These are phyloP conservation scores for Nakazawaea wyomingensis DNA, from an alignment of 805 yeast genomes.

Conservation along the genomic window DNA sequence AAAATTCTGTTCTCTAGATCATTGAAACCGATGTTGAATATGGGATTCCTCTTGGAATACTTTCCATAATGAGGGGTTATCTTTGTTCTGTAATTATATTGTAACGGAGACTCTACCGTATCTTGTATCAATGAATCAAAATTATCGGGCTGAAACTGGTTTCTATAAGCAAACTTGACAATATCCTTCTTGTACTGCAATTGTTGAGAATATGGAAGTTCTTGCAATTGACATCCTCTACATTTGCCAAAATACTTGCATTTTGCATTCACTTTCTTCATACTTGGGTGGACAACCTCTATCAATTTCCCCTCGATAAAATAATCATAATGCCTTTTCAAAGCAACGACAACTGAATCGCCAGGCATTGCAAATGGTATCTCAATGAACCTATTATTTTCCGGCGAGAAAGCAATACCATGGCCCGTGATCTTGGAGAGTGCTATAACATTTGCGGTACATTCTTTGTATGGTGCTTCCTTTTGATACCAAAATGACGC, in stretches of 20 bases:
- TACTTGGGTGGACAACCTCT: slow-evolving; percentile 15
- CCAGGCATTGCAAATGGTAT: slow-evolving; percentile 37
- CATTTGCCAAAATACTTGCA: slow-evolving; percentile 34
- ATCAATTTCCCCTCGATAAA: slow-evolving; percentile 29
- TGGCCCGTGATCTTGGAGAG: slow-evolving; percentile 7
- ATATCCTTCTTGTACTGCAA: slow-evolving; percentile 26
- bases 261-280: slow-evolving; percentile 24
- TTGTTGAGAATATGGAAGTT: slow-evolving; percentile 35
- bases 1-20: slow-evolving; percentile 17
- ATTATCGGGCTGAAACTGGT: slow-evolving; percentile 14
- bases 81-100: slow-evolving; percentile 80
- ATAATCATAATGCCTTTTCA: slow-evolving; percentile 27
- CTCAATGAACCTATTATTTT: slow-evolving; percentile 1
- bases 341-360: slow-evolving; percentile 27
- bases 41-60: slow-evolving; percentile 42
- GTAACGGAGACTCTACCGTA: slow-evolving; percentile 73
- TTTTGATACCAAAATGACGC: slow-evolving; percentile 1
- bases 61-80: slow-evolving; percentile 92
- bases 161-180: slow-evolving; percentile 33
- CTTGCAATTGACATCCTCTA: slow-evolving; percentile 39
- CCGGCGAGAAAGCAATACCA: slow-evolving; percentile 8
- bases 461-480: slow-evolving; percentile 1
- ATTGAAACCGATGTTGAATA: slow-evolving; percentile 76
- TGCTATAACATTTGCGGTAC: slow-evolving; percentile 1
- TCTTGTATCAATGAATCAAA: neutral